Conservation (phyloP, 2,329 filamentous ascomycete genomes). For the Alternaria gaisen region DNA sequence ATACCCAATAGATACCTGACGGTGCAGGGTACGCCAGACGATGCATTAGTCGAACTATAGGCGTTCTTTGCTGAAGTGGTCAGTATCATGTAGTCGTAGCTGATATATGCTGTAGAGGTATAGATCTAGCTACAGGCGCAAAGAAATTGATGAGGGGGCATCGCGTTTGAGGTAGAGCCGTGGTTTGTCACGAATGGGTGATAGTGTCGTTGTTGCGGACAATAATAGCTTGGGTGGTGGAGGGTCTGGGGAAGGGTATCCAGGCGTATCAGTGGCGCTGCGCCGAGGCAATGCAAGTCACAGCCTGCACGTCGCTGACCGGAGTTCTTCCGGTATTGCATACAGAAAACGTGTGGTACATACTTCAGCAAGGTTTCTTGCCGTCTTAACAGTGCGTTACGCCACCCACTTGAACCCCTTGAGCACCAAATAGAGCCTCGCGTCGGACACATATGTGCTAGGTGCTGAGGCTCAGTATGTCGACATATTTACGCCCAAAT, state of each 20-base stretch:
- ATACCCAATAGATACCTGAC: slow-evolving; percentile 8
- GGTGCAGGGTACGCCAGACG: slow-evolving; percentile 11
- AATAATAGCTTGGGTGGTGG: not conserved
- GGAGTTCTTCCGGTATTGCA: slow-evolving; percentile 14
- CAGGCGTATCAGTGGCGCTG: not conserved
- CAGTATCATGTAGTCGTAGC: not conserved
- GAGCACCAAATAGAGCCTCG: not conserved
- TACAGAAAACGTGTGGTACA: not conserved
- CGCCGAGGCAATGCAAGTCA: slow-evolving; percentile 5
- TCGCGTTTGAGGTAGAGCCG: not conserved
- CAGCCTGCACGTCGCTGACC: slow-evolving; percentile 1
- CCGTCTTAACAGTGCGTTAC: slow-evolving; percentile 1
- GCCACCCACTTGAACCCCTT: not conserved
- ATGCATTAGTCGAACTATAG: not conserved
- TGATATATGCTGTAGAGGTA: not conserved
- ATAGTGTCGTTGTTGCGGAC: not conserved
- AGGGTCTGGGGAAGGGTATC: slow-evolving; percentile 8
- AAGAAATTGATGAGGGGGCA: not conserved
- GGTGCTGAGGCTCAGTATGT: not conserved
- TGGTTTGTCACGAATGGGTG: not conserved
- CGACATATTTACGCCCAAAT: not conserved
- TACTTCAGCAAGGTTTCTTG: not conserved
- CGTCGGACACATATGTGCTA: not conserved
- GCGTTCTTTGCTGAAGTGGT: not conserved
- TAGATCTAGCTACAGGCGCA: not conserved